Conservation (phyloP, 495 filamentous ascomycete genomes). For the Aspergillus affinis region DNA sequence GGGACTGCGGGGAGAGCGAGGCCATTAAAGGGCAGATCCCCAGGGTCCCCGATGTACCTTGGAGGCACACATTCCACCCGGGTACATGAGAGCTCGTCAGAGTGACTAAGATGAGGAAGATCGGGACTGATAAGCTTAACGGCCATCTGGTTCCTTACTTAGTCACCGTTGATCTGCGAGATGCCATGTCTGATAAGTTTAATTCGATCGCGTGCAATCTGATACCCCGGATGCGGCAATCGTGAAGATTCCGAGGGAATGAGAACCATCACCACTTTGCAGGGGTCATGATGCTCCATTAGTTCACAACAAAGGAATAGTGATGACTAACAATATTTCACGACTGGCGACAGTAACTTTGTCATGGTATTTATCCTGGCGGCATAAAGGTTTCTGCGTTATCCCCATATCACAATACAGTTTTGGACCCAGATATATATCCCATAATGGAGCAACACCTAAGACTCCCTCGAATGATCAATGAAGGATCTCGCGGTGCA, state of each 20-base stretch:
- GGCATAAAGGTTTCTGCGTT: no score
- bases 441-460: no score
- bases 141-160: background rate
- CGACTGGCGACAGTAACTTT: no score
- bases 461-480: no score
- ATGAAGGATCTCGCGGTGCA: no score
- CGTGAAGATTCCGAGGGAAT: background rate
- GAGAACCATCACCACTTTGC: background rate
- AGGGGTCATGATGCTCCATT: no score
- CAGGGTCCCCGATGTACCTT: constrained; percentile 12
- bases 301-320: no score
- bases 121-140: background rate
- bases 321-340: no score
- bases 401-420: no score
- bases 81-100: background rate
- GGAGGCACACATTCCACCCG: constrained; percentile 1
- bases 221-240: background rate
- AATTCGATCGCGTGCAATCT: background rate
- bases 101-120: background rate
- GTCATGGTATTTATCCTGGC: no score
- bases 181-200: background rate
- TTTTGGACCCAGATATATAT: no score
- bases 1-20: background rate
- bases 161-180: background rate
- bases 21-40: background rate